Base-by-base conservation (phyloP, 1,139 yeast species). In the Fermentozyma sake region DNA sequence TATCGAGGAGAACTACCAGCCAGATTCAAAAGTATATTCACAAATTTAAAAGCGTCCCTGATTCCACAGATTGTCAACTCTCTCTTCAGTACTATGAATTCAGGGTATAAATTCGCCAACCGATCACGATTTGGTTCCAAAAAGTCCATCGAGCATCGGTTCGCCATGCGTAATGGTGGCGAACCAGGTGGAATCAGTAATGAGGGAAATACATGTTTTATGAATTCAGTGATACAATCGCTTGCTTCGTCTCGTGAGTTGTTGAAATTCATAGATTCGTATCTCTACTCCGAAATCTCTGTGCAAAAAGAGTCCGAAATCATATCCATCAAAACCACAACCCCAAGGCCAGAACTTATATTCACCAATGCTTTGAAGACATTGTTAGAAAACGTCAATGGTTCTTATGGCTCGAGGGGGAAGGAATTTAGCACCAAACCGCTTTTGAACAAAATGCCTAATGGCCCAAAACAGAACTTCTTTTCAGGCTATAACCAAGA, bases 151-250 rank as follows among this genome's bases (percentile, higher is more conserved):
- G 62, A 59, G 33, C 46, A 47, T 20, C 50, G 48, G 23, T 60
- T 61, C 37, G 77, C 76, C 13, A 39, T 64, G 37, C 60, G 60
- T 27, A 64, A 65, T 38, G 91, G 91, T 35, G 89, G 89, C 4
- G 75, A 72, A 37, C 71, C 85, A 20, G 96, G 95, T 14, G 96
- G 96, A 1, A 64, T 87, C 23, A 71, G 76, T 37, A 87, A 87
- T 52, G 96, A 86, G 40, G 96, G 96, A 9, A 87, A 87, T 47
- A 85, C 95, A 0, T 87, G 96, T 52, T 87, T 87, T 45, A 86
- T 87, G 94, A 87, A 87, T 54, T 78, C 87, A 12, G 95, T 87
- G 2, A 61, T 87, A 20, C 96, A 87, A 53, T 72, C 86, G 9
- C 60, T 87, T 38, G 89, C 95, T 0, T 80, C 94, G 0, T 79